Evolutionary conservation across 2,329 filamentous ascomycete species (phyloP).

Genomic region (Sarocladiaceae sp.): DNA sequence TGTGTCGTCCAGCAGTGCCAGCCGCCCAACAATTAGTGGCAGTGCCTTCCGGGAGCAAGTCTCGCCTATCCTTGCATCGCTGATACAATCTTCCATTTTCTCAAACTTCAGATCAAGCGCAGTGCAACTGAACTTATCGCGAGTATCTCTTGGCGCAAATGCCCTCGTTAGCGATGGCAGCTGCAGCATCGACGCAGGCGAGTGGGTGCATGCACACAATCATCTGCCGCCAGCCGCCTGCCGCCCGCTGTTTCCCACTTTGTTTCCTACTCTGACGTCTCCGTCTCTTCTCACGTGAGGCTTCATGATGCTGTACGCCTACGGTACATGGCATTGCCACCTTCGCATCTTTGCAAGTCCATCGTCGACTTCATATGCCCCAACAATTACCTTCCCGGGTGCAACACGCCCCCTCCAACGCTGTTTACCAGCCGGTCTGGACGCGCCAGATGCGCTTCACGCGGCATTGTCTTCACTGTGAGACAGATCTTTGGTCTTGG

Average conservation of each 20-base stretch:
- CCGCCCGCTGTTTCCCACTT: not conserved
- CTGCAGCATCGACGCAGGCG: not conserved
- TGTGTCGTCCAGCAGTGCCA: no score
- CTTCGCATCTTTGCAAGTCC: not conserved
- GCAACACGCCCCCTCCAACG: not conserved
- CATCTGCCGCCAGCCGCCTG: conserved; percentile 4
- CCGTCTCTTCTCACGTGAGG: conserved; percentile 1
- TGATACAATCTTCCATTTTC: no score
- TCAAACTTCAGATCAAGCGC: no score
- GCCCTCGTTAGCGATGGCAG: no score
- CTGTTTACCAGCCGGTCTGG: not conserved
- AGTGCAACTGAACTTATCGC: no score
- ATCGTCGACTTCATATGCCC: not conserved
- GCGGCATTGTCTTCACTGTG: not conserved
- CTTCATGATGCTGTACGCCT: not conserved
- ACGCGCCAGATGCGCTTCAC: conserved; percentile 1
- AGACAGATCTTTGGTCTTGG: not conserved
- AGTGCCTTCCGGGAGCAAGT: no score
- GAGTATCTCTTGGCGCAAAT: no score
- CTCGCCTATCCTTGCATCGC: no score
- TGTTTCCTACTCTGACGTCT: not conserved
- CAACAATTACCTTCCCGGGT: not conserved
- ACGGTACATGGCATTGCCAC: not conserved
- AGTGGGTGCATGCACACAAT: not conserved
- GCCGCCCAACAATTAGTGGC: no score